Percentiles rank a stretch among this genome's conserved stretches.
These are phyloP conservation scores for Gossypium herbaceum DNA, from an alignment of 345 rosid species.

Conservation along the genomic window DNA sequence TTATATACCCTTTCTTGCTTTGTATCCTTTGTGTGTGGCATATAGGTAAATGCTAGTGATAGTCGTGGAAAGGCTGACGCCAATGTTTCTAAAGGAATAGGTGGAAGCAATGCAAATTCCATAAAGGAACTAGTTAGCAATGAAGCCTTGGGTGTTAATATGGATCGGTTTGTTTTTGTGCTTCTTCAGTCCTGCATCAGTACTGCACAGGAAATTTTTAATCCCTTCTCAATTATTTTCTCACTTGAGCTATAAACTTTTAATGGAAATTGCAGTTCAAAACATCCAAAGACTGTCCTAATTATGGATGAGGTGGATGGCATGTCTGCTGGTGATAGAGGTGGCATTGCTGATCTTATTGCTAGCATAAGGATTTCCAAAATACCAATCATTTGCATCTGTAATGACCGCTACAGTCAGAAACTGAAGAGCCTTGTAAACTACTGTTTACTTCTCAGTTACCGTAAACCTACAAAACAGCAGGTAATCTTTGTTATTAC, in stretches of 20 bases:
- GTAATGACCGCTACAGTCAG: slow-evolving; percentile 98
- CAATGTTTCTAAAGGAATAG: slow-evolving; percentile 74
- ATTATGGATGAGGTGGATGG: slow-evolving; percentile 99
- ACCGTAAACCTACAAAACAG: slow-evolving; percentile 32
- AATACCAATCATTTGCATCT: slow-evolving; percentile 93
- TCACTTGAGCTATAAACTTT: neutral
- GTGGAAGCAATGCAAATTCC: slow-evolving; percentile 96
- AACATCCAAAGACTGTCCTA: slow-evolving; percentile 71
- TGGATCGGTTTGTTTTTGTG: slow-evolving; percentile 48
- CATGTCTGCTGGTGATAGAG: slow-evolving; percentile 99
- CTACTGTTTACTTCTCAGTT: slow-evolving; percentile 77
- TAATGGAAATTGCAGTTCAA: slow-evolving; percentile 49
- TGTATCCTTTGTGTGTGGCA: neutral
- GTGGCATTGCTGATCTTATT: slow-evolving; percentile 95
- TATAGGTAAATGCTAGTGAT: slow-evolving; percentile 96
- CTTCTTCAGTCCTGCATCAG: slow-evolving; percentile 10
- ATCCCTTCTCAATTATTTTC: neutral
- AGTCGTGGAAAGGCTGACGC: slow-evolving; percentile 92
- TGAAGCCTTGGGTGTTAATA: slow-evolving; percentile 53
- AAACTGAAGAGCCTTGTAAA: slow-evolving; percentile 89
- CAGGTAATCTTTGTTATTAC: neutral
- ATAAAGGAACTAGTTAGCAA: slow-evolving; percentile 94
- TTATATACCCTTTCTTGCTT: neutral
- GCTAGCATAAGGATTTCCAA: slow-evolving; percentile 93
- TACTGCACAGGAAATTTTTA: neutral